Evolutionary conservation across 805 yeast genomes (phyloP).

Genomic region (Blastobotrys muscicola): DNA sequence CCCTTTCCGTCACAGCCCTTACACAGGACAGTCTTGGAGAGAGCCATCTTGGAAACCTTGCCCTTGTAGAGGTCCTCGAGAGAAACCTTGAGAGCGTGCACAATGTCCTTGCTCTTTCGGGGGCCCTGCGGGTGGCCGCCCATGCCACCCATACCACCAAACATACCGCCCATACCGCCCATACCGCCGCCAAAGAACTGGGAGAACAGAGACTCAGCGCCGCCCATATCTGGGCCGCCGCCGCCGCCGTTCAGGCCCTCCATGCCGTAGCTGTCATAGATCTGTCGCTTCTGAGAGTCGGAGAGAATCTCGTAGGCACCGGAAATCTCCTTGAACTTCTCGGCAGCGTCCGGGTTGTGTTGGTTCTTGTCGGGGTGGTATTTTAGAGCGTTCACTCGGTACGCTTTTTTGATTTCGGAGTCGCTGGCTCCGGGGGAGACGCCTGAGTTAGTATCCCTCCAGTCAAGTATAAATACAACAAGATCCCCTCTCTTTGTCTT

Average conservation of each 20-base stretch:
- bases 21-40: slow-evolving; percentile 87
- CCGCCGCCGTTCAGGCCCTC: slow-evolving; percentile 81
- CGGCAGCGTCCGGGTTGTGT: slow-evolving; percentile 70
- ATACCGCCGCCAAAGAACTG: slow-evolving; percentile 72
- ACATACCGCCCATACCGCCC: slow-evolving; percentile 32
- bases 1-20: slow-evolving; percentile 88
- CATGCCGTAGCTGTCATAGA: slow-evolving; percentile 85
- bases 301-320: slow-evolving; percentile 83
- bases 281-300: slow-evolving; percentile 79
- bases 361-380: slow-evolving; percentile 83
- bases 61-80: slow-evolving; percentile 93
- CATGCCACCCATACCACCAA: slow-evolving; percentile 34
- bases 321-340: slow-evolving; percentile 87
- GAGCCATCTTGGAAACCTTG: slow-evolving; percentile 84
- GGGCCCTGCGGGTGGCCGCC: slow-evolving; percentile 72
- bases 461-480: too few relatives aligned
- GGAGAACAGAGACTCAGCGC: slow-evolving; percentile 64
- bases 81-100: slow-evolving; percentile 74
- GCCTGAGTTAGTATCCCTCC: slow-evolving; percentile 26
- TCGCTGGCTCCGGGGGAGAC: slow-evolving; percentile 44
- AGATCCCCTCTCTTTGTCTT: not conserved
- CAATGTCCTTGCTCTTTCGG: slow-evolving; percentile 80
- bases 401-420: slow-evolving; percentile 65
- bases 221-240: slow-evolving; percentile 56
- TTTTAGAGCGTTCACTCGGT: slow-evolving; percentile 61